These are phyloP conservation scores for Citrus mangshanensis DNA, from an alignment of 345 rosid genomes.

Conservation along the genomic window DNA sequence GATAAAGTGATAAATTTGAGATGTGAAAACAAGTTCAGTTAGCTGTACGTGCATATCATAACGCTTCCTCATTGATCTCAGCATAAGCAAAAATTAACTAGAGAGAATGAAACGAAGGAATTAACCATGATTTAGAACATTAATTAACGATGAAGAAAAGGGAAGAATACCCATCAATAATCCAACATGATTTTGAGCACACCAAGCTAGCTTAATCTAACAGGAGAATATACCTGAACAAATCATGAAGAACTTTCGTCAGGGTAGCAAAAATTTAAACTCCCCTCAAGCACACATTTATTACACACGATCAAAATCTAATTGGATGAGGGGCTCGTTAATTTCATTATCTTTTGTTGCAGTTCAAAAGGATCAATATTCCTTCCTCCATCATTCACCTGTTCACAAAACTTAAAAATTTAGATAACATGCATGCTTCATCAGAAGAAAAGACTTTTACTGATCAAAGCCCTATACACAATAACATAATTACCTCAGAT, in stretches of 20 bases:
- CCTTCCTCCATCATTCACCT: constrained; percentile 23
- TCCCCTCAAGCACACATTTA: neutral
- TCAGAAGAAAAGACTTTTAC: neutral
- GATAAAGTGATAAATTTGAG: neutral
- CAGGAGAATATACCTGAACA: neutral
- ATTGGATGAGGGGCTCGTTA: neutral
- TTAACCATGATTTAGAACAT: neutral
- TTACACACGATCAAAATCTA: neutral
- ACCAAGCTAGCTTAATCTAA: neutral
- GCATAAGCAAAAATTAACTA: neutral
- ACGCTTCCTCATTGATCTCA: neutral
- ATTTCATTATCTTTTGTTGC: constrained; percentile 26
- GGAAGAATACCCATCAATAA: neutral
- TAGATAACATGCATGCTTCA: neutral
- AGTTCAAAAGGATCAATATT: constrained; percentile 14
- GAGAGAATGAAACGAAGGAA: neutral
- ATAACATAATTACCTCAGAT: constrained; percentile 29
- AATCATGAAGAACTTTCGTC: neutral
- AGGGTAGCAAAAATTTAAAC: no score
- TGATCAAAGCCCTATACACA: neutral
- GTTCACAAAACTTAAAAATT: neutral
- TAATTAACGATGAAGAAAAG: neutral
- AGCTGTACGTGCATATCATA: neutral
- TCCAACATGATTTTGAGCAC: neutral
- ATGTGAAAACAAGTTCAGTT: neutral